Evolutionary conservation across 1,139 yeast species (phyloP), one percentile per base, ranked within the genome.

Genomic region (Diutina rugosa): DNA sequence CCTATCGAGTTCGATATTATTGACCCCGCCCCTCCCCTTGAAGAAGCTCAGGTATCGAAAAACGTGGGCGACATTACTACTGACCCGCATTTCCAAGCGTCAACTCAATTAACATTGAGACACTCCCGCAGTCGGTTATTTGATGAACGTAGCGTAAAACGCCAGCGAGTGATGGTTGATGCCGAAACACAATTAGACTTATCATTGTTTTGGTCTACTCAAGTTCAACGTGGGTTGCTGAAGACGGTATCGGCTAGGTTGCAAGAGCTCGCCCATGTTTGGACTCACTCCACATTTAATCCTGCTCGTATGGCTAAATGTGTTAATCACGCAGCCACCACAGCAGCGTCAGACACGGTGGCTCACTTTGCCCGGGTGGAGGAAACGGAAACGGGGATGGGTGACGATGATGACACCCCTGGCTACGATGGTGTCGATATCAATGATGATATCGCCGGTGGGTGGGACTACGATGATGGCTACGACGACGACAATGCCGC

Each of bases 311-410:
- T 35, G 4, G 14, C 41, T 5, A 35, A 35, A 1, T 35, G 41
- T 35, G 41, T 35, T 35, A 10, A 35, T 35, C 16, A 12, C 14
- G 41, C 41, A 8, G 41, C 41, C 41, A 10, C 41, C 41, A 35
- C 16, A 7, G 14, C 38, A 12, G 21, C n/a, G 18, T 47, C 51
- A 6, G 29, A 14, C 16, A 28, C 30, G 8, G 51, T 28, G 21
- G 51, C 51, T 26, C 49, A 46, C 16, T 14, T 21, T 26, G 16
- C 21, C 12, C 14, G 49, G 12, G 26, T 10, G n/a, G 49, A 14
- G 21, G 51, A 47, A 28, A 47, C 51, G 7, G 51, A 47, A 47
- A 47, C 51, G 41, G 51, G 51, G 38, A 28, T 47, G 38, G 51
- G 51, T 38, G 10, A 29, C 38, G 16, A 12, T 29, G 38, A 47